Percentiles rank a stretch among this genome's conserved stretches.
Evolutionary conservation across 768 basidiomycete genomes (phyloP).

Genomic region (Leccinum barrowsii): DNA sequence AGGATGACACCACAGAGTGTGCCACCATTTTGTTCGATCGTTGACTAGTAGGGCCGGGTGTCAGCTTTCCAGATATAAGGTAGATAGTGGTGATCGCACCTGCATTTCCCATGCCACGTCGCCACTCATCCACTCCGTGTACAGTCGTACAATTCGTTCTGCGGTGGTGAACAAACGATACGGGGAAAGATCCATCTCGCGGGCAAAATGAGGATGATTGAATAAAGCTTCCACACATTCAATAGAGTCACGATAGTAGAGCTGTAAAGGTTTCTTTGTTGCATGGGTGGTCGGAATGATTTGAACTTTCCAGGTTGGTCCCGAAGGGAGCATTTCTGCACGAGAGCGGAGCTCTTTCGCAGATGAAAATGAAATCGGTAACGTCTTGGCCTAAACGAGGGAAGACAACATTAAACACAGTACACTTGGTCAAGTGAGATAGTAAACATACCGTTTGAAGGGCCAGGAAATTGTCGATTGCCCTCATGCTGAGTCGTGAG

Average conservation of each 20-base stretch:
- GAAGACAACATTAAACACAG: too few species aligned
- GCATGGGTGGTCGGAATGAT: background rate
- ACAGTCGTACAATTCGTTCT: background rate
- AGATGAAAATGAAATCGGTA: background rate
- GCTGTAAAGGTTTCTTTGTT: background rate
- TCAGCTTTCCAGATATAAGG: background rate
- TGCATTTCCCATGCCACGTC: background rate
- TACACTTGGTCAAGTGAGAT: too few species aligned
- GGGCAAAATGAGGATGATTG: background rate
- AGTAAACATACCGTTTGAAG: background rate
- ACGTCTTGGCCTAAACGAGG: too few species aligned
- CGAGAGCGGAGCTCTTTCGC: background rate
- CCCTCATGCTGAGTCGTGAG: background rate
- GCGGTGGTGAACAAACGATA: background rate
- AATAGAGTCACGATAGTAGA: background rate
- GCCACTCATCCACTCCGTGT: background rate
- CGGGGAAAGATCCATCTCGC: background rate
- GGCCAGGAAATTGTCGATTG: background rate
- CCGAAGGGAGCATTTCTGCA: background rate
- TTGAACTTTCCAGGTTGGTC: background rate
- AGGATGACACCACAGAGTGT: background rate
- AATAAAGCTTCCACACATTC: background rate
- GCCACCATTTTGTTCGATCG: background rate
- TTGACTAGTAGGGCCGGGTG: background rate
- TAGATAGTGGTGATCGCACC: background rate